Evolutionary conservation across 352 stramenopile genomes (phyloP), one percentile per base, ranked within the genome.

Genomic region (Halophytophthora polymorphica): DNA sequence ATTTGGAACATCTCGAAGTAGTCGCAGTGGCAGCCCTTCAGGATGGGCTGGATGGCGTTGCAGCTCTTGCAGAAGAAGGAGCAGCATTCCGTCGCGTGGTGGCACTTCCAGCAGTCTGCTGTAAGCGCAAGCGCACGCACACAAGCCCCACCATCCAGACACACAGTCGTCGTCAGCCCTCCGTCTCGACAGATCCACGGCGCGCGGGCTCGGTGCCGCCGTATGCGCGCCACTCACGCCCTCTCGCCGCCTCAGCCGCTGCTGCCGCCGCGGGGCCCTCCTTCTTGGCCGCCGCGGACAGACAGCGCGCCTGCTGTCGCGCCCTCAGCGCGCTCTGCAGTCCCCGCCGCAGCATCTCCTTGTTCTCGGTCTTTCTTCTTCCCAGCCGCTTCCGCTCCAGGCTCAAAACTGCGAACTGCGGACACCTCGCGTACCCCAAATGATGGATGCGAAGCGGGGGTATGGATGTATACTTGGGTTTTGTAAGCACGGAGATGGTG

Each of bases 1-100:
- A 94, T 76, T 53, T 89, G 50, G 55, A 94, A 94, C 58, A 94
- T 75, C 59, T 90, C 82, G 65, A 94, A 92, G 69, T 89, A 92
- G 61, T 94, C 74, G 63, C 83, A 93, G 53, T 83, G 73, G 33
- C 71, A 75, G 42, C 69, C 64, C 25, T 77, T 74, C 48, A 85
- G 48, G 43, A 94, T 65, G 12, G 83, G 81, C 56, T 92, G 83
- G 54, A 94, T 94, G 31, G 73, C 71, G 41, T 89, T 70, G 58
- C 83, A 94, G 45, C 65, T 67, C 35, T 77, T 73, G 60, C 83
- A 94, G 50, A 94, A 94, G 64, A 94, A 88, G 2, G 76, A 76
- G 58, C 81, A 94, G 64, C 77, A 89, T 50, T 89, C 79, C 18
- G 77, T 94, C 49, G 73, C 64, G 43, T 90, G 71, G 54, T 89